A percentile compares a stretch with the other conserved stretches of the same genome.
These are phyloP conservation scores for Grosmannia clavigera DNA, from an alignment of 2,329 filamentous ascomycete species.

Conservation along the genomic window DNA sequence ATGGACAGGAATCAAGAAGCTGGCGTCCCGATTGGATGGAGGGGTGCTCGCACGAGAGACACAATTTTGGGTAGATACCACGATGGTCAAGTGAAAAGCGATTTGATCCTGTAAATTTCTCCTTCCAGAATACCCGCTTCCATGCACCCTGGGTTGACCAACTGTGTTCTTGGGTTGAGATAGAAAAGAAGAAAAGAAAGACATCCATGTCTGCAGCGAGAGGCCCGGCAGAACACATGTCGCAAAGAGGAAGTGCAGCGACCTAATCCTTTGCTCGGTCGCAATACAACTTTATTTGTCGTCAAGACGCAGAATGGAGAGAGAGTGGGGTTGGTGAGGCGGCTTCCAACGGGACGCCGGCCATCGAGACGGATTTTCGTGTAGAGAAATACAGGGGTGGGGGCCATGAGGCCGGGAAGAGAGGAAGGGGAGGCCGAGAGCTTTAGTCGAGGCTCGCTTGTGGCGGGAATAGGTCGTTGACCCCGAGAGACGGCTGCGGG, in stretches of 20 bases:
- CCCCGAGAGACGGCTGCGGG: constrained; percentile 1
- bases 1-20: no score
- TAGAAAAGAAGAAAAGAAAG: background rate
- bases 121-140: constrained; percentile 6
- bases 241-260: no score
- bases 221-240: no score
- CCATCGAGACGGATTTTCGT: background rate
- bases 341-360: background rate
- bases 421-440: background rate
- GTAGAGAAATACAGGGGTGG: background rate
- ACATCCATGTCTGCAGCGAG: background rate
- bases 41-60: background rate
- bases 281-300: background rate
- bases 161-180: background rate
- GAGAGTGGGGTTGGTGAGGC: background rate
- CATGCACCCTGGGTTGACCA: constrained; percentile 5
- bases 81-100: background rate
- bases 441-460: constrained; percentile 10
- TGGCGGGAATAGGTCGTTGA: constrained; percentile 8
- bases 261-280: background rate
- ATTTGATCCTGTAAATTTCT: constrained; percentile 2
- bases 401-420: background rate
- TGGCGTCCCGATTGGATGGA: no score
- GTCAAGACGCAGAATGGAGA: background rate
- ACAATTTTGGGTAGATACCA: background rate